Percentiles rank a stretch among this genome's conserved stretches.
Evolutionary conservation across 768 basidiomycete genomes (phyloP).

Genomic region (Tephrocybe rancida): DNA sequence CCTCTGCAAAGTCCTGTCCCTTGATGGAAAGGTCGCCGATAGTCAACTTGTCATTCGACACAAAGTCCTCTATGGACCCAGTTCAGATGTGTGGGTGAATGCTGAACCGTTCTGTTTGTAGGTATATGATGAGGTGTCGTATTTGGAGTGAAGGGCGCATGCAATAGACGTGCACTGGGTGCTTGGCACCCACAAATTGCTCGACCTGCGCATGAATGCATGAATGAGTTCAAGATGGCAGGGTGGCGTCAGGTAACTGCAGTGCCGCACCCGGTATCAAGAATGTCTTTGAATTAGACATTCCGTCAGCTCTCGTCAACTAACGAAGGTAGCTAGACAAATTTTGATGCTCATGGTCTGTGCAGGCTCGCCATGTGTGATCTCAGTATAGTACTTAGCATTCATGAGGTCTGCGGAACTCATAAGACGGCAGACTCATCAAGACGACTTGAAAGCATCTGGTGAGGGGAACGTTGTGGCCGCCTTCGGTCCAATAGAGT

Average conservation of each 20-base stretch:
- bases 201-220: slow-evolving; percentile 52
- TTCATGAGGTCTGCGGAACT: slow-evolving; percentile 86
- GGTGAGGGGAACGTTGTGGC: slow-evolving; percentile 85
- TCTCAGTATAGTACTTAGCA: slow-evolving; percentile 95
- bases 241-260: background rate
- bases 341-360: slow-evolving; percentile 58
- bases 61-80: slow-evolving; percentile 95
- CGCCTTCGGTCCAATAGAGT: slow-evolving; percentile 84
- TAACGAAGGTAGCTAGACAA: background rate
- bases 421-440: slow-evolving; percentile 1
- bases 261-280: slow-evolving; percentile 77
- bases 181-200: slow-evolving; percentile 95
- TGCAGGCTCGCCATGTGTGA: slow-evolving; percentile 79
- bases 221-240: slow-evolving; percentile 1
- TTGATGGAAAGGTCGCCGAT: slow-evolving; percentile 85
- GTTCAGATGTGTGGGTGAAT: slow-evolving; percentile 92
- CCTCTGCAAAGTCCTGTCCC: slow-evolving; percentile 90
- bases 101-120: slow-evolving; percentile 89
- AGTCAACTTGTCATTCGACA: slow-evolving; percentile 77
- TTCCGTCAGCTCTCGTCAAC: background rate
- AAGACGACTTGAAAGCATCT: slow-evolving; percentile 46
- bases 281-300: slow-evolving; percentile 85
- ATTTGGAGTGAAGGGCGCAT: slow-evolving; percentile 94
- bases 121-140: slow-evolving; percentile 82
- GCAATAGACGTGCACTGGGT: slow-evolving; percentile 81